Evolutionary conservation across 805 yeast species (phyloP), one percentile per base, ranked within the genome.

Genomic region (Teunomyces stri): DNA sequence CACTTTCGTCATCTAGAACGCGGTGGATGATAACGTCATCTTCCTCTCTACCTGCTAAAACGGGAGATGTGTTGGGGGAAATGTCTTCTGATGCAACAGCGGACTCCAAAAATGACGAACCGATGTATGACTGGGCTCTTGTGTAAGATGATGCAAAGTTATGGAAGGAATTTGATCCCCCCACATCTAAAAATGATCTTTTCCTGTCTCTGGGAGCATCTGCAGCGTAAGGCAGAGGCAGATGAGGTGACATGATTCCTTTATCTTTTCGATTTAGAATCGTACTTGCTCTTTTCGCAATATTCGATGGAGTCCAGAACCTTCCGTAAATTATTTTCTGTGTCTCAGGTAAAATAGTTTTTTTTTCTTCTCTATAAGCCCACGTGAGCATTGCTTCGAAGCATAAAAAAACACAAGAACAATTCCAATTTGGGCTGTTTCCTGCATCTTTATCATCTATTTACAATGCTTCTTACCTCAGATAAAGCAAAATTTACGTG

Each of bases 111-210:
- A 48, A 29, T 7, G 49, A 42, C 13, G 51, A 41, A 6, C 52
- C 54, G 15, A 46, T 28, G 30, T 43, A 65, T 5, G 65, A 56
- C 50, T 68, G 75, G 2, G 75, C 74, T 43, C 76, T 50, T 18
- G 59, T 55, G 51, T 65, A 68, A 10, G 75, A 68, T 5, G 72
- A 65, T 12, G 74, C 75, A 51, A 72, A 72, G 47, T 70, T 70
- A 52, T 53, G 55, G 40, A 72, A 41, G 10, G 75, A 69, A 51
- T 72, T 72, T 5, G 59, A 52, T 4, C 73, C 72, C 5, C 72
- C 72, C 12, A 47, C 46, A 42, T 67, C 72, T 44, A 69, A 47
- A 31, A 69, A 56, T 18, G 71, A 67, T 36, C 46, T 47, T 42
- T 72, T 47, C 49, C 71, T 44, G 15, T 39, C 13, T 18, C 28